Percentiles rank a stretch among this genome's conserved stretches.
Evolutionary conservation across 257 asterid species (phyloP).

Genomic region (Jacaranda copaia): DNA sequence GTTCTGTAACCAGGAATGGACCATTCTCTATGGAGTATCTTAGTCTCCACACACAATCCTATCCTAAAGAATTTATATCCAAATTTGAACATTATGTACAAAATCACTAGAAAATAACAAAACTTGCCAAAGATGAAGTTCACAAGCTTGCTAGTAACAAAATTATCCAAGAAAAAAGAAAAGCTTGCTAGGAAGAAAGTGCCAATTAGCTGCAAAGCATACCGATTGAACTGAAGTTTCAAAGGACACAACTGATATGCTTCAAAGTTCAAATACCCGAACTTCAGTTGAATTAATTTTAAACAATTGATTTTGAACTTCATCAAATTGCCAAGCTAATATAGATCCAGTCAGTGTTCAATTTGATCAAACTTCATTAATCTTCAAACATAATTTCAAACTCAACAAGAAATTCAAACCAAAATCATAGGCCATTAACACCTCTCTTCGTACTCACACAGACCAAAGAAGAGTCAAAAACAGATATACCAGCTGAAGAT

Average conservation of each 20-base stretch:
- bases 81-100: neutral
- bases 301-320: neutral
- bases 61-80: neutral
- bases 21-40: no score
- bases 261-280: conserved; percentile 6
- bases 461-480: neutral
- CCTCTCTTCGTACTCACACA: no score
- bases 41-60: neutral
- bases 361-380: neutral
- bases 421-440: neutral
- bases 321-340: neutral
- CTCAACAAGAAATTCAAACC: no score
- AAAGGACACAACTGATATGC: neutral
- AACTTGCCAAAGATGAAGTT: no score
- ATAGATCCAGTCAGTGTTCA: neutral
- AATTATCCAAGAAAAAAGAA: no score
- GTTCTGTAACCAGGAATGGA: no score
- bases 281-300: neutral
- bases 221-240: neutral
- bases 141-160: no score
- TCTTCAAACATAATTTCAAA: neutral
- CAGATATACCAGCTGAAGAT: conserved; percentile 74
- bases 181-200: neutral
- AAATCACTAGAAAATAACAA: neutral
- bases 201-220: neutral